phyloP scores from a whole-genome alignment of 1,284 basidiomycete genomes.

The Ganoderma sinense region DNA sequence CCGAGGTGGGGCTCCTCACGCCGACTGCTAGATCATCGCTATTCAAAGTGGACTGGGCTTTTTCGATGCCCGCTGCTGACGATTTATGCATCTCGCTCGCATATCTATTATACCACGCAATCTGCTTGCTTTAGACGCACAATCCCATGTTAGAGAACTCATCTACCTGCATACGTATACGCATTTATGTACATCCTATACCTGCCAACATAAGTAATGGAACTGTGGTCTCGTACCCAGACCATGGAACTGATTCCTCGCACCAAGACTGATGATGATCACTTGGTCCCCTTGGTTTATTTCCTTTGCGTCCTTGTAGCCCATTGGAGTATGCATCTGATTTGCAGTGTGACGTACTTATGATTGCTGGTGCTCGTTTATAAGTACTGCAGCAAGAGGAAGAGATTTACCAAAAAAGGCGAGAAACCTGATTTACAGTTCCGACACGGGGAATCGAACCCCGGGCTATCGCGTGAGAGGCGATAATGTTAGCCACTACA shows the following conservation, averaged over 20 bases:
- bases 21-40: background rate
- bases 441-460: constrained; percentile 7
- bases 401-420: background rate
- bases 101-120: background rate
- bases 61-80: background rate
- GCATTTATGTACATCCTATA: background rate
- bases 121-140: background rate
- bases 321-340: too few species aligned
- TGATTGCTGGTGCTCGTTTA: too few species aligned
- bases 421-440: too few species aligned
- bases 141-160: background rate
- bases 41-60: background rate
- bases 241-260: too few species aligned
- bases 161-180: background rate
- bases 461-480: constrained; percentile 7
- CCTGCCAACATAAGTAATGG: background rate
- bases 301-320: too few species aligned
- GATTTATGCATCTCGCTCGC: background rate
- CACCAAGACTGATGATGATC: too few species aligned
- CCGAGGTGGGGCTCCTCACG: background rate
- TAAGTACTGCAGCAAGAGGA: too few species aligned
- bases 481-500: constrained; percentile 8
- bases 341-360: too few species aligned
- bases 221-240: too few species aligned
- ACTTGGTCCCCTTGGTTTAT: too few species aligned